Evolutionary conservation across 2,329 filamentous ascomycete genomes (phyloP).

Genomic region (Diaporthe nobilis): DNA sequence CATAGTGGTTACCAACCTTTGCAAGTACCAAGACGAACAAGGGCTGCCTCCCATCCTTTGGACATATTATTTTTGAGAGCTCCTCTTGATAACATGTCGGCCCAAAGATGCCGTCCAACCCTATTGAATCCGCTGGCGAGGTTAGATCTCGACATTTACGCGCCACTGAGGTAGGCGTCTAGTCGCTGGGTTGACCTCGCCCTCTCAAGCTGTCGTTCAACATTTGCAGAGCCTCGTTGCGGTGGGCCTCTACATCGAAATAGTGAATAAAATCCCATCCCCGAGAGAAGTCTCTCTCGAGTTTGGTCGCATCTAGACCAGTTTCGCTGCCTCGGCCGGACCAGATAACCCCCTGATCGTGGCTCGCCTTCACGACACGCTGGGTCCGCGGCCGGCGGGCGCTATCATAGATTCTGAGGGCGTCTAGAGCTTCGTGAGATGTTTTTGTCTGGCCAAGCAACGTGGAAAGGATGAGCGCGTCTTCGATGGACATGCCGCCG

Average conservation of each 20-base stretch:
- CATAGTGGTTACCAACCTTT: too few relatives aligned
- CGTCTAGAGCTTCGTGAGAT: not conserved
- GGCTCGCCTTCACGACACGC: constrained; percentile 24
- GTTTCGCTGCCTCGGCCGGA: constrained; percentile 5
- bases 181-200: not conserved
- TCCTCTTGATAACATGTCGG: not conserved
- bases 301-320: constrained; percentile 4
- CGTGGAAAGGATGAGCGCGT: constrained; percentile 26
- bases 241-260: constrained; percentile 19
- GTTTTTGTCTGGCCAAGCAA: constrained; percentile 18
- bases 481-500: constrained; percentile 30
- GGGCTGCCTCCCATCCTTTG: too few relatives aligned
- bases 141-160: too few relatives aligned
- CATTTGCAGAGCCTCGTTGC: constrained; percentile 15
- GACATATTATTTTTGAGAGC: too few relatives aligned
- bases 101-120: not conserved
- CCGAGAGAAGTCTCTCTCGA: constrained; percentile 2
- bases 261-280: constrained; percentile 17
- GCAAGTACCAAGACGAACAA: too few relatives aligned
- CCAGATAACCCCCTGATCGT: constrained; percentile 8
- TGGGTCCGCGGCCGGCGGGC: constrained; percentile 22
- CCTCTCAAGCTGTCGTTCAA: not conserved
- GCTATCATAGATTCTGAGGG: constrained; percentile 17
- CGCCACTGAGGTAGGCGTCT: not conserved
- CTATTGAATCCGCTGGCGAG: not conserved